Percentiles rank a stretch among this genome's conserved stretches.
Conservation (phyloP, 768 basidiomycete genomes). For the Lactifluus rugatus region DNA sequence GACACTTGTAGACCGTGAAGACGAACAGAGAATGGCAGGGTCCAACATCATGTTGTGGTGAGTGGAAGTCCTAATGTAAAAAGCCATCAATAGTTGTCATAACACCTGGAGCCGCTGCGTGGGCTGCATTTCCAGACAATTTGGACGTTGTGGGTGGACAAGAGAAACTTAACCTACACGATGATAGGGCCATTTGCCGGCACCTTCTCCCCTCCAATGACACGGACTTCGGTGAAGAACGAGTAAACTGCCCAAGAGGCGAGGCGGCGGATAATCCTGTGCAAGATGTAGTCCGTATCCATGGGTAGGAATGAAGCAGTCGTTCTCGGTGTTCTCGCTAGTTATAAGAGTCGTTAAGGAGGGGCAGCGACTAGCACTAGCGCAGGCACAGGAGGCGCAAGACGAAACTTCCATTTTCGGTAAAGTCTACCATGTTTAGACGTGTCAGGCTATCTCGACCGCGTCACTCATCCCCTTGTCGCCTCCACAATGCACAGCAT, state of each 20-base stretch:
- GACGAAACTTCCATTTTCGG: background rate
- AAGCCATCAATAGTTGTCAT: constrained; percentile 9
- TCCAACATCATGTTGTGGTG: constrained; percentile 97
- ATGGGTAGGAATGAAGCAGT: constrained; percentile 14
- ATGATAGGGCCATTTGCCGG: constrained; percentile 85
- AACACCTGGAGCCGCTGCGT: background rate
- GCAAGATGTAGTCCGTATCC: constrained; percentile 38
- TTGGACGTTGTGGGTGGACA: background rate
- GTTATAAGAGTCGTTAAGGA: too few relatives aligned
- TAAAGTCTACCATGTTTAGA: background rate
- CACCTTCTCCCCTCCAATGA: constrained; percentile 83
- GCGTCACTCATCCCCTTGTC: background rate
- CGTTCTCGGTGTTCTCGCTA: too few relatives aligned
- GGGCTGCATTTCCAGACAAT: background rate
- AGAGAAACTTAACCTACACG: constrained; percentile 44
- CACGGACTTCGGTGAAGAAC: constrained; percentile 83
- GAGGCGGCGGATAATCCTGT: constrained; percentile 60
- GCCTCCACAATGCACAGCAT: constrained; percentile 53
- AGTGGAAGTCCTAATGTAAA: constrained; percentile 61
- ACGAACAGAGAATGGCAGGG: constrained; percentile 70
- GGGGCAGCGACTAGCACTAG: too few relatives aligned
- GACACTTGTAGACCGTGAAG: constrained; percentile 14
- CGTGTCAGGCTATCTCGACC: background rate
- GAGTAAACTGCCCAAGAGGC: constrained; percentile 68
- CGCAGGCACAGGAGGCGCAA: too few relatives aligned